Evolutionary conservation across 78 protist genomes (phyloP), one percentile per base, ranked within the genome.

Genomic region (Dictyostelium intermedium): DNA sequence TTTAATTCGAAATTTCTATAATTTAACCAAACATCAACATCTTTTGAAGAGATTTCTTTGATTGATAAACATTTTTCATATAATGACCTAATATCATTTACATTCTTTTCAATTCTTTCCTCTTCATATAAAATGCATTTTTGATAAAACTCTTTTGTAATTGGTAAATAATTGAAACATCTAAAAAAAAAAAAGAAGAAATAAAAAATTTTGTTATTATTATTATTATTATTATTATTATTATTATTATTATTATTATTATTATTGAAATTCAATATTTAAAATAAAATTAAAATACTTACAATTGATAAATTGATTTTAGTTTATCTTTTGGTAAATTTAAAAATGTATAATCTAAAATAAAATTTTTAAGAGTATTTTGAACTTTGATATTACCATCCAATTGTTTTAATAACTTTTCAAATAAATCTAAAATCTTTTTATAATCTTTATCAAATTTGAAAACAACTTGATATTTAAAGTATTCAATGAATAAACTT

Each of bases 291-390:
- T 76, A 10, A 9, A 10, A 25, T 82, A 82, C 86, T 32, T 56
- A 82, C 86, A 82, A 82, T 82, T 82, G 86, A 60, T 82, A 82
- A 60, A 60, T 20, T 82, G 32, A 18, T 82, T 82, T 82, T 82
- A 82, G 60, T 56, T 60, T 50, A 14, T 82, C 86, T 82, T 50
- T 50, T 82, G 86, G 74, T 16, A 35, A 35, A 82, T 82, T 82
- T 82, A 82, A 82, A 60, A 82, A 82, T 60, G 74, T 82, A 82
- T 89, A 89, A 47, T 89, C 94, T 20, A 89, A 63, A 30, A 89
- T 53, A 74, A 79, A 89, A 4, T 20, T 43, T 81, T 89, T 89
- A 5, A 80, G 35, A 32, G 13, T 16, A 10, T 63, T 81, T 69
- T 89, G 94, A 60, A 50, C 34, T 13, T 66, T 14, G 7, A 6